A percentile compares a stretch with the other conserved stretches of the same genome.
phyloP scores from a whole-genome alignment of 2,329 filamentous ascomycete genomes.

The Aspergillus tamarii region DNA sequence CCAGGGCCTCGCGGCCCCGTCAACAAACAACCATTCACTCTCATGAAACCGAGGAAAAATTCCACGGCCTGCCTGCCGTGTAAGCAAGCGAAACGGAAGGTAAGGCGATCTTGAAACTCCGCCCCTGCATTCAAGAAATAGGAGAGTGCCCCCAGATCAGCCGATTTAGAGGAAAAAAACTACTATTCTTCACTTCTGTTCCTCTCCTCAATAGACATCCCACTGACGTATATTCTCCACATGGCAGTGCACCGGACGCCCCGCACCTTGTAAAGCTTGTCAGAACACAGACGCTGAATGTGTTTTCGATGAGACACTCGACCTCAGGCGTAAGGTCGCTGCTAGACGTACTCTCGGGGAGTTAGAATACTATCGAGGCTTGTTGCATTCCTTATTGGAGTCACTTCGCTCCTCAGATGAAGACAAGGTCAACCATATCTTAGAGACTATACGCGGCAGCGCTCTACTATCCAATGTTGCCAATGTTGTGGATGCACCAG shows the following conservation, averaged over 20 bases:
- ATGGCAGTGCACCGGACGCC: constrained; percentile 39
- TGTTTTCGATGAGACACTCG: constrained; percentile 39
- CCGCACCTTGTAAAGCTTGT: constrained; percentile 42
- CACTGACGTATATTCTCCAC: constrained; percentile 6
- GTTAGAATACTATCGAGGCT: constrained; percentile 36
- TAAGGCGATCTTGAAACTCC: constrained; percentile 12
- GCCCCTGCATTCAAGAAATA: not conserved
- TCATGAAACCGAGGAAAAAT: constrained; percentile 38
- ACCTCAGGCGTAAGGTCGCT: constrained; percentile 41
- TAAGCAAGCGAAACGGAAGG: constrained; percentile 43
- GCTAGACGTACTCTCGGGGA: constrained; percentile 41
- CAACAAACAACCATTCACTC: constrained; percentile 21
- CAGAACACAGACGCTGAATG: constrained; percentile 33
- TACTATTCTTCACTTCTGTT: constrained; percentile 1
- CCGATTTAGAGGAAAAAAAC: too few species aligned
- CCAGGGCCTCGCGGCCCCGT: constrained; percentile 28
- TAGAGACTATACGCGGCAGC: constrained; percentile 33
- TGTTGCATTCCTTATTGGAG: constrained; percentile 35
- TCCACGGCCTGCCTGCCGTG: constrained; percentile 41
- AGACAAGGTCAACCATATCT: constrained; percentile 27
- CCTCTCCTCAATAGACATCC: not conserved
- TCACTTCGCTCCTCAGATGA: constrained; percentile 31
- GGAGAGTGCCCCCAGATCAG: not conserved
- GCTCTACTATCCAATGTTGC: constrained; percentile 32
- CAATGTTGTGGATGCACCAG: constrained; percentile 23